Evolutionary conservation across 1,139 yeast genomes (phyloP), one percentile per base, ranked within the genome.

Genomic region (Magnusiomyces fungicola): DNA sequence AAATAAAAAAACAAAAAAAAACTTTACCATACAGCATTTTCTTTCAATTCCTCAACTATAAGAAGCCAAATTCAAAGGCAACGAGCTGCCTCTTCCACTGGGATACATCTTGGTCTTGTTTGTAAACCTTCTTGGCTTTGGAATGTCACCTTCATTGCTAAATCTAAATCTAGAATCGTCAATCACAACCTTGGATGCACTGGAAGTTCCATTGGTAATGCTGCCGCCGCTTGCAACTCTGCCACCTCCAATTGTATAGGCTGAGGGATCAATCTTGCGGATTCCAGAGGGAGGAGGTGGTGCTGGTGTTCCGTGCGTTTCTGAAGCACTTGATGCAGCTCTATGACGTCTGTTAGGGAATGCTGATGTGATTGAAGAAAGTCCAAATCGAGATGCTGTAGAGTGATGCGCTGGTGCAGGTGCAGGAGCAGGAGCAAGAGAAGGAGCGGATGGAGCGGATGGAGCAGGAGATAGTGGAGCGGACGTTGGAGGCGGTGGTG

Each of bases 21-120:
- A n/a, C n/a, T n/a, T n/a, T n/a, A n/a, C n/a, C n/a, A n/a, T n/a
- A n/a, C n/a, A n/a, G n/a, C n/a, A n/a, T n/a, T n/a, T n/a, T n/a
- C 12, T 27, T 27, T 27, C 12, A 7, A 7, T 27, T 27, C 30
- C 12, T 27, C 12, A 27, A 12, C 30, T 60, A 76, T 40, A 69
- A 27, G 16, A 48, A 45, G 78, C 69, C 56, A 90, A 70, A 59
- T 88, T 81, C 58, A 92, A 71, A 1, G 97, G 97, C 38, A 92
- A 95, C 30, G 96, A 87, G 29, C 90, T 80, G 1, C 98, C 98
- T 62, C 97, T 78, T 6, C 98, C 97, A 69, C 96, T 87, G 14
- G 97, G 97, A 67, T 92, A 92, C 57, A 88, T 70, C 64, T 90
- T 89, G 51, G 75, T 76, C 49, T 74, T 76, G 12, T 80, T 83